Base-by-base conservation (phyloP, 305 asterid species). In the Plantago coronopus region DNA sequence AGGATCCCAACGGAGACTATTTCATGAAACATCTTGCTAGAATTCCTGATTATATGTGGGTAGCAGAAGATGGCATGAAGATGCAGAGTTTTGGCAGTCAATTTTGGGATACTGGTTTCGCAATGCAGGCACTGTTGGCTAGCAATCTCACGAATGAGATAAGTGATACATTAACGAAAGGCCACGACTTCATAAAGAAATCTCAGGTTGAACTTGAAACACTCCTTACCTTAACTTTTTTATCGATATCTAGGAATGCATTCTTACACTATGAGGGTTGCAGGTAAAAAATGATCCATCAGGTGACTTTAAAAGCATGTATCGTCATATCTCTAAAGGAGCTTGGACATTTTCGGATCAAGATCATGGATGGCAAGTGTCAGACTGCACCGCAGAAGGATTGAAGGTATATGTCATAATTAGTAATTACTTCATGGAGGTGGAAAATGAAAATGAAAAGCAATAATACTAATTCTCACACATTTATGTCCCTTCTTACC, bases 11-110 rank as follows among this genome's bases (percentile, higher is more conserved):
- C 13, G 84, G 95, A 3, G 95, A 84, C 68, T 74, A 78, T 67
- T 88, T 91, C 87, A 88, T 86, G 82, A 86, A 86, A 57, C 98
- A 91, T 82, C 91, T 91, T 0, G 96, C 89, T 4, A 73, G 97
- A 54, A 76, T 93, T 73, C 96, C 97, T 1, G 98, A 93, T 63
- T 93, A 81, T 55, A 25, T 89, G 7, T 93, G 97, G 98, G 73
- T 93, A 40, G 95, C 94, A 2, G 97, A 93, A 78, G 98, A 93
- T 74, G 98, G 98, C 54, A 88, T 88, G 96, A 91, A 91, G 63
- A 91, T 91, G 96, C 85, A 91, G 95, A 83, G 88, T 68, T 82
- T 78, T 61, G 96, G 98, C 14, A 91, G 96, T 59, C 98, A 91
- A 67, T 55, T 76, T 57, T 91, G 96, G 98, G 98, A 91, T 69